Evolutionary conservation across 2,329 filamentous ascomycete genomes (phyloP), one percentile per base, ranked within the genome.

Genomic region (Cercospora sesami): DNA sequence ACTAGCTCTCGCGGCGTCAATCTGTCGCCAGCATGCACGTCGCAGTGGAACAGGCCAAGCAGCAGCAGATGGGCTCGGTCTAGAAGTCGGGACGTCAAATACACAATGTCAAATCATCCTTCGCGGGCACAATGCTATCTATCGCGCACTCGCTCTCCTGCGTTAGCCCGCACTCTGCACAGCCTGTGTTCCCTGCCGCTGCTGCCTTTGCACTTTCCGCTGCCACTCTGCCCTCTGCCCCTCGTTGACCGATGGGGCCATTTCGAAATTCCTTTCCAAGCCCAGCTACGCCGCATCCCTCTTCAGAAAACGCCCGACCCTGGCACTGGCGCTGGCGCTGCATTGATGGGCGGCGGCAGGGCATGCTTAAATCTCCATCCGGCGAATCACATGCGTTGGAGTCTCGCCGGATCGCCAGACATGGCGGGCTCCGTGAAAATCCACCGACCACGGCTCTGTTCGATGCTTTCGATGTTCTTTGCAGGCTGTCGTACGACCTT

Each of bases 301-400:
- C 53, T 58, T 58, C 53, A 33, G 30, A 58, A 58, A 58, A 58
- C 53, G 53, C 53, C 53, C 53, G 53, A 58, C 53, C 53, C 53
- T 58, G 53, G 53, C 53, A 26, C 26, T 18, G 53, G 10, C 53
- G 53, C 53, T 31, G 53, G 53, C 31, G 18, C 45, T 58, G 64
- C 58, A 26, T 16, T 61, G 42, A 39, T 39, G 64, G 51, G 45
- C 61, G 61, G 33, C 63, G 39, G 63, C 57, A 65, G 59, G 45
- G 39, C 28, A 60, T 42, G 63, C 39, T 65, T 65, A 65, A 39
- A 60, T 26, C n/a, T 2, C 28, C 39, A 6, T 23, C 18, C 14
- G 45, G 31, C 62, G 30, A 64, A 64, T 64, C 51, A 64, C 21
- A n/a, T 2, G 6, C 7, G 21, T 31, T 36, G 33, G 31, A 33